These are phyloP conservation scores for Emergomyces orientalis DNA, from an alignment of 2,329 filamentous ascomycete genomes.

Conservation along the genomic window DNA sequence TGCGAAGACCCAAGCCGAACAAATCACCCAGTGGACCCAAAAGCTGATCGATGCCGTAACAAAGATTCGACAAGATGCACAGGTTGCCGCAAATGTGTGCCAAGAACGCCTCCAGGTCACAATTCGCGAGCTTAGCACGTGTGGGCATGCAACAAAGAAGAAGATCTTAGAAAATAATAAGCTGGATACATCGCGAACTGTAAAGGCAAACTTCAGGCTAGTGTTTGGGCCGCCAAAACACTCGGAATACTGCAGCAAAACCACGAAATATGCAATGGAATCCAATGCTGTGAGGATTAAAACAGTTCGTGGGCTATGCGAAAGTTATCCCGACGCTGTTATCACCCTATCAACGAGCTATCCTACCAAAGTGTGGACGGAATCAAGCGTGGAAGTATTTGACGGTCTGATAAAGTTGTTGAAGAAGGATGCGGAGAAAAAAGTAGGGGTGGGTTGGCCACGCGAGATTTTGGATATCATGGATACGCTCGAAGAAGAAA, in stretches of 20 bases:
- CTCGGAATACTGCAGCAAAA: background rate
- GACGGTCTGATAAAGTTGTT: background rate
- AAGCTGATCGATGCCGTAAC: no score
- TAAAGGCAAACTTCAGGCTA: no score
- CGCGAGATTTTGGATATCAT: background rate
- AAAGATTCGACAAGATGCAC: no score
- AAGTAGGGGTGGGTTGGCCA: background rate
- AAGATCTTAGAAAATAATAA: background rate
- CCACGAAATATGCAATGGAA: background rate
- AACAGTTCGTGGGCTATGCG: background rate
- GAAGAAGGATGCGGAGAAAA: background rate
- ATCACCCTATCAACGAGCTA: background rate
- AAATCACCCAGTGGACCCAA: no score
- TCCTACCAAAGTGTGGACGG: background rate
- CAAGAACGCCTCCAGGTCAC: background rate
- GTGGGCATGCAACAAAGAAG: background rate
- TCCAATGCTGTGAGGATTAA: background rate
- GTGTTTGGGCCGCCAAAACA: no score
- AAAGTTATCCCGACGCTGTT: background rate
- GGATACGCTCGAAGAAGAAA: background rate
- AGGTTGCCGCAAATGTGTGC: no score
- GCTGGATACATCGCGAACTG: no score
- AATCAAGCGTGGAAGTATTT: background rate
- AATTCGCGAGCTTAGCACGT: background rate
- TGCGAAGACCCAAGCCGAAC: no score